Evolutionary conservation across 495 filamentous ascomycete species (phyloP).

Genomic region (Pyrenula aspistea): DNA sequence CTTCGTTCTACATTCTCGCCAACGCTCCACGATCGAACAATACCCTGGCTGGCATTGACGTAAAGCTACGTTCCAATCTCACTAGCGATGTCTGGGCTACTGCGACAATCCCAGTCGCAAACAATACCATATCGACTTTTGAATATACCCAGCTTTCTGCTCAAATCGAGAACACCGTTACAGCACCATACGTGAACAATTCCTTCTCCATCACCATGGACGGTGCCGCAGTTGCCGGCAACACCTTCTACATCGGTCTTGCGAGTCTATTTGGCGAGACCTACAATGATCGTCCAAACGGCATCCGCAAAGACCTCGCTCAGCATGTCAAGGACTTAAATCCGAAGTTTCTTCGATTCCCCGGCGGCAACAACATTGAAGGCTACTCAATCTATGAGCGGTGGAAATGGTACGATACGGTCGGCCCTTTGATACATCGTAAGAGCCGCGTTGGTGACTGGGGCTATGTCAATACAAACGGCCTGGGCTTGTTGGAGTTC

Average conservation of each 20-base stretch:
- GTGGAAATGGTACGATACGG: conserved; percentile 60
- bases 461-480: conserved; percentile 50
- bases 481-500: conserved; percentile 46
- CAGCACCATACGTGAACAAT: conserved; percentile 49
- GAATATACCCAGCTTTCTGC: neutral
- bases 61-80: neutral
- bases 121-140: neutral
- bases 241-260: conserved; percentile 47
- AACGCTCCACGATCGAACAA: neutral
- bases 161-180: neutral
- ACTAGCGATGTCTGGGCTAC: neutral
- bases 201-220: conserved; percentile 52
- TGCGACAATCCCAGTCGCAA: neutral
- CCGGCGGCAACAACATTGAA: conserved; percentile 52
- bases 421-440: conserved; percentile 50
- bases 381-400: conserved; percentile 7
- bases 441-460: conserved; percentile 51
- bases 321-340: conserved; percentile 39
- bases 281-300: conserved; percentile 48
- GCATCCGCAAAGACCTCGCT: conserved; percentile 48
- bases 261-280: conserved; percentile 58
- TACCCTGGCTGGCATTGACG: neutral
- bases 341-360: conserved; percentile 48
- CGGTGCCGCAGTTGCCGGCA: conserved; percentile 23
- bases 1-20: neutral